Conservation (phyloP, 192 early-diverging fungal species). For the Coemansia sp. region DNA sequence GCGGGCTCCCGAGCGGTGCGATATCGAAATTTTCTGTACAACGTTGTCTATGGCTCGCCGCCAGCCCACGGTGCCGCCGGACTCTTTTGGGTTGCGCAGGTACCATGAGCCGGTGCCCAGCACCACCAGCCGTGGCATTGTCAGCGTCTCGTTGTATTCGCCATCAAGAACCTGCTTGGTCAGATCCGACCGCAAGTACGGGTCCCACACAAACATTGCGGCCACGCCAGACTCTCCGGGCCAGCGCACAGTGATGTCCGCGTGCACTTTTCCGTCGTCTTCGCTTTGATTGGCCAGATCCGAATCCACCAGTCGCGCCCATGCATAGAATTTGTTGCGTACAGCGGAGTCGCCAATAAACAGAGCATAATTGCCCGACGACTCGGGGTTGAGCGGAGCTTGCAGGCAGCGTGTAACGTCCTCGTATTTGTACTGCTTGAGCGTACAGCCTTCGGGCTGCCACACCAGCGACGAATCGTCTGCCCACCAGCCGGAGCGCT, state of each 20-base stretch:
- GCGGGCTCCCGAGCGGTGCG: not conserved
- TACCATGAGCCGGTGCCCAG: slow-evolving; percentile 66
- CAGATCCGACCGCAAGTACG: slow-evolving; percentile 56
- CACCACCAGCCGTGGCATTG: slow-evolving; percentile 45
- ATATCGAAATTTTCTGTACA: slow-evolving; percentile 7
- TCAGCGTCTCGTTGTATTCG: slow-evolving; percentile 8
- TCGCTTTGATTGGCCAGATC: slow-evolving; percentile 20
- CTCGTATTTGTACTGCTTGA: slow-evolving; percentile 53
- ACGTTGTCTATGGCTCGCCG: slow-evolving; percentile 42
- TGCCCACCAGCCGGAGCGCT: slow-evolving; percentile 54
- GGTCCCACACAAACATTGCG: slow-evolving; percentile 73
- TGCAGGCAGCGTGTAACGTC: slow-evolving; percentile 23
- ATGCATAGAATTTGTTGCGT: slow-evolving; percentile 59
- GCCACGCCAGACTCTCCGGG: slow-evolving; percentile 29
- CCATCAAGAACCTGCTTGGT: slow-evolving; percentile 25
- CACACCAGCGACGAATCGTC: slow-evolving; percentile 49
- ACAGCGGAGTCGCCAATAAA: slow-evolving; percentile 71
- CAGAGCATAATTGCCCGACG: slow-evolving; percentile 27
- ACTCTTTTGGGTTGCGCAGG: slow-evolving; percentile 54
- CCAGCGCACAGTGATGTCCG: slow-evolving; percentile 37
- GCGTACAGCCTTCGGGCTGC: slow-evolving; percentile 63
- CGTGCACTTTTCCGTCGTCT: slow-evolving; percentile 28
- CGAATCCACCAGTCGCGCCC: slow-evolving; percentile 51
- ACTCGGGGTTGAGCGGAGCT: not conserved
- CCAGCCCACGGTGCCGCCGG: slow-evolving; percentile 51